Conservation (phyloP, 345 rosid genomes). For the Clarkia xantiana region DNA sequence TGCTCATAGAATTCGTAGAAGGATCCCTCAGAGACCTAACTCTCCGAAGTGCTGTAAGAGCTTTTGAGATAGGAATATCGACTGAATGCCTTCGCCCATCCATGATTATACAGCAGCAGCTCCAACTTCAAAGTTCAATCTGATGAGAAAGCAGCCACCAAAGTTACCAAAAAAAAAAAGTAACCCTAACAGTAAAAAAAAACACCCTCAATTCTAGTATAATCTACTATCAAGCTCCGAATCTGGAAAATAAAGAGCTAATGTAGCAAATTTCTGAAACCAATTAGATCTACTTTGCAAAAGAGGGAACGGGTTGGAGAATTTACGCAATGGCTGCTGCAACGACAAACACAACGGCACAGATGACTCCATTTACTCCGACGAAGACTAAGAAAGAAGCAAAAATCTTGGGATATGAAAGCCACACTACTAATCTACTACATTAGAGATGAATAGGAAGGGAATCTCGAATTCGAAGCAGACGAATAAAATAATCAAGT, state of each 20-base stretch:
- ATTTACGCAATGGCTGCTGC: not conserved
- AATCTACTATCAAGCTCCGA: too few relatives aligned
- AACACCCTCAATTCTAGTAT: too few relatives aligned
- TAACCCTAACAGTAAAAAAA: not conserved
- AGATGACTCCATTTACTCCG: not conserved
- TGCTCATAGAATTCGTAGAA: slow-evolving; percentile 85
- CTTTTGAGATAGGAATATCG: slow-evolving; percentile 78
- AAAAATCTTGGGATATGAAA: not conserved
- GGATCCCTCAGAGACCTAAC: slow-evolving; percentile 95
- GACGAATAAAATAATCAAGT: slow-evolving; percentile 2
- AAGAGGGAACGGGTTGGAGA: too few relatives aligned
- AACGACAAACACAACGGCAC: slow-evolving; percentile 3
- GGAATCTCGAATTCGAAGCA: slow-evolving; percentile 3
- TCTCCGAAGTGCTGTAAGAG: slow-evolving; percentile 79
- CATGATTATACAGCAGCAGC: slow-evolving; percentile 12
- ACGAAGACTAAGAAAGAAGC: not conserved
- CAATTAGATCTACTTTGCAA: too few relatives aligned
- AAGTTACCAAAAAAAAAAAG: not conserved
- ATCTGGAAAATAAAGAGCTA: too few relatives aligned
- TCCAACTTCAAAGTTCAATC: not conserved
- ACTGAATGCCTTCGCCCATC: slow-evolving; percentile 82
- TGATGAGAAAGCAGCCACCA: not conserved
- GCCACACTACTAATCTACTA: not conserved
- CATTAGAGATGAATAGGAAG: not conserved
- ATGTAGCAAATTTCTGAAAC: too few relatives aligned